Evolutionary conservation across 2,329 filamentous ascomycete species (phyloP).

Genomic region (Nigrospora osmanthi): DNA sequence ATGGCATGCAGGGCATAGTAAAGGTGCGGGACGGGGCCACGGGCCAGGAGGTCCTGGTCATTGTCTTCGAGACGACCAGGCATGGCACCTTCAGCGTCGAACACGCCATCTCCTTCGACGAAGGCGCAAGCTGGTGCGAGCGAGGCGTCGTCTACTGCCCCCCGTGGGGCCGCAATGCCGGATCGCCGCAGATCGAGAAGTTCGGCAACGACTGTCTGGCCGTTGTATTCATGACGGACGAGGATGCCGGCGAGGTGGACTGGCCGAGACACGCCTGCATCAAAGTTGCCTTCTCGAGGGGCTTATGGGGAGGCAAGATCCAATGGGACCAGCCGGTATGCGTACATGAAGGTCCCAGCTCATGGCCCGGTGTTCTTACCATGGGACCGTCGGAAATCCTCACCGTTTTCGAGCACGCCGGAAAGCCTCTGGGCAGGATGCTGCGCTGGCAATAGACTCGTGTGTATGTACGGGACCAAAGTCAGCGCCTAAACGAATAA

Average conservation of each 20-base stretch:
- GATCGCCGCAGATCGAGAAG: conserved; percentile 34
- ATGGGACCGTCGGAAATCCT: conserved; percentile 18
- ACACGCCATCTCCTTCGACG: conserved; percentile 35
- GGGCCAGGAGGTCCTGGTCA: conserved; percentile 26
- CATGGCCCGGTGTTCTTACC: conserved; percentile 29
- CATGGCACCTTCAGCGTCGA: conserved; percentile 32
- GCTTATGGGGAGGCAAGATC: conserved; percentile 22
- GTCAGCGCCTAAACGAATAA: too few relatives aligned
- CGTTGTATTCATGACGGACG: conserved; percentile 38
- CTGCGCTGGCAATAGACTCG: conserved; percentile 6
- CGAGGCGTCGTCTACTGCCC: conserved; percentile 32
- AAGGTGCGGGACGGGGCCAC: conserved; percentile 14
- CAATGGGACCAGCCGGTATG: conserved; percentile 22
- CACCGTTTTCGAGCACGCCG: conserved; percentile 19
- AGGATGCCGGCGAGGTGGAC: conserved; percentile 23
- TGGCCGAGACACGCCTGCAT: conserved; percentile 32
- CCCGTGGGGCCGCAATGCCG: conserved; percentile 28
- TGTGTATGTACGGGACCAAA: too few relatives aligned
- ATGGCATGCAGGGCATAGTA: conserved; percentile 37
- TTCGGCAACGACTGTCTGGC: conserved; percentile 29
- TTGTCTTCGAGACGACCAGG: conserved; percentile 38
- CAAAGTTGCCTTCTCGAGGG: conserved; percentile 29
- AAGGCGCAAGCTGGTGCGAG: conserved; percentile 28
- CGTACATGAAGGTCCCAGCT: conserved; percentile 21
- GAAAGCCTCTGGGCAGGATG: conserved; percentile 18